Base-by-base conservation (phyloP, 352 stramenopile species). In the Phytophthora citrophthora region DNA sequence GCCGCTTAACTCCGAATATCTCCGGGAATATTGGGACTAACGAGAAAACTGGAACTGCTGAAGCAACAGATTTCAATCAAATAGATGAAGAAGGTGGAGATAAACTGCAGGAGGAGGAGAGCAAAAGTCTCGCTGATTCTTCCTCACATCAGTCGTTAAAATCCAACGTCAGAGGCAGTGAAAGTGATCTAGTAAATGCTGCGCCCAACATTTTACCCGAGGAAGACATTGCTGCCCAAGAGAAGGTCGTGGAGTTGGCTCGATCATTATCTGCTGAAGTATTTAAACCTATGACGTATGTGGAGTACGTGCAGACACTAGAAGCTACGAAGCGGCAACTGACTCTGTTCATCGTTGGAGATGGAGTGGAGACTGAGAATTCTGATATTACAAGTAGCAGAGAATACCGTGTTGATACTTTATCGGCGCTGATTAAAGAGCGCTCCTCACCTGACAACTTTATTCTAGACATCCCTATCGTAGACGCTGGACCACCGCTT, bases 381-480 rank as follows among this genome's bases (percentile, higher is more conserved):
- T 15, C 20, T 5, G 43, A 44, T 43, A 15, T 16, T 45, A 18
- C 38, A n/a, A 49, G 6, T 23, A 61, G 41, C 26, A n/a, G 41
- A 58, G 11, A 36, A 31, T 3, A 54, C 20, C 20, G 27, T 10
- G 49, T 12, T 12, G 61, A 54, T 18, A 39, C n/a, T 41, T 1
- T 64, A 13, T 48, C 23, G 51, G 18, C 39, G 2, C 39, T 51
- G 46, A 27, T 64, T 3, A 79, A 73, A 26, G 76, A 81, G 9
- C 61, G 55, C 31, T 61, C 40, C 10, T 63, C 63, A 40, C 54
- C 64, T 2, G 59, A 76, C 36, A 77, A 79, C 26, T 92, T 89
- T 41, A 38, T 93, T 7, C 39, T 93, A 1, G 85, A 95, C 13
- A 53, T 92, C 23, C 56, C 70, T 0, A 68, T 93, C 27, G 56